These are phyloP conservation scores for Fusarium pininemorale DNA, from an alignment of 2,329 filamentous ascomycete species.

Conservation along the genomic window DNA sequence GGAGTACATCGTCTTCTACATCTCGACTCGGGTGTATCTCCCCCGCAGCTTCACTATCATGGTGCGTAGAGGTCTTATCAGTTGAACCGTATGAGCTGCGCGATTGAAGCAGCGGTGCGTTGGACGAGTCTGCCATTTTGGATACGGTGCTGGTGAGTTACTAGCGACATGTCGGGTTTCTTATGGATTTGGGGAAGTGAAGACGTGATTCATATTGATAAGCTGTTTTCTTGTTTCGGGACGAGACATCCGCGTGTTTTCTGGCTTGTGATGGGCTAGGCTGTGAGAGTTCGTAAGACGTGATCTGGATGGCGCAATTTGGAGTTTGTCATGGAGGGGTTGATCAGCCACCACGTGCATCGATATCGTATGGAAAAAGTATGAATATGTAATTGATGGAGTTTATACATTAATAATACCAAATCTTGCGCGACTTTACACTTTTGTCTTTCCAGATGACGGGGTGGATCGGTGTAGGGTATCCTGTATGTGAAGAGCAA, in stretches of 20 bases:
- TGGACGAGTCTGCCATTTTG: constrained; percentile 5
- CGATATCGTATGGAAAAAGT: background rate
- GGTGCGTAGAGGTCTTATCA: background rate
- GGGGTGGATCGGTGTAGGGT: background rate
- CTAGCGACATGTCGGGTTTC: background rate
- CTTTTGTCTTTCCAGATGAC: background rate
- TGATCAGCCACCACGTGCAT: background rate
- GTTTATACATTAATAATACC: background rate
- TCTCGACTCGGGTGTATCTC: constrained; percentile 19
- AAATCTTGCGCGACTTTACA: background rate
- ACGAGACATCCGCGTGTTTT: constrained; percentile 7
- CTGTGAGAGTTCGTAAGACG: constrained; percentile 26
- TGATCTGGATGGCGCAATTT: constrained; percentile 37
- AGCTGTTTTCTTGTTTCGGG: background rate
- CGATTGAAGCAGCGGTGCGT: constrained; percentile 21
- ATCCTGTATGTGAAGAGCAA: fast-evolving
- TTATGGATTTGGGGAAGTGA: background rate
- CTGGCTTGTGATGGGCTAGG: constrained; percentile 18
- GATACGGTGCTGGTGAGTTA: background rate
- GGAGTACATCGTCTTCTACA: constrained; percentile 67
- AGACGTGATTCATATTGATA: constrained; percentile 18
- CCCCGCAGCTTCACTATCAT: constrained; percentile 5
- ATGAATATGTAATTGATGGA: background rate
- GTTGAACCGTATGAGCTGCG: background rate
- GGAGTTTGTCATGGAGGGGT: background rate